Conservation (phyloP, 1,284 basidiomycete genomes). For the Apiotrichum laibachii region DNA sequence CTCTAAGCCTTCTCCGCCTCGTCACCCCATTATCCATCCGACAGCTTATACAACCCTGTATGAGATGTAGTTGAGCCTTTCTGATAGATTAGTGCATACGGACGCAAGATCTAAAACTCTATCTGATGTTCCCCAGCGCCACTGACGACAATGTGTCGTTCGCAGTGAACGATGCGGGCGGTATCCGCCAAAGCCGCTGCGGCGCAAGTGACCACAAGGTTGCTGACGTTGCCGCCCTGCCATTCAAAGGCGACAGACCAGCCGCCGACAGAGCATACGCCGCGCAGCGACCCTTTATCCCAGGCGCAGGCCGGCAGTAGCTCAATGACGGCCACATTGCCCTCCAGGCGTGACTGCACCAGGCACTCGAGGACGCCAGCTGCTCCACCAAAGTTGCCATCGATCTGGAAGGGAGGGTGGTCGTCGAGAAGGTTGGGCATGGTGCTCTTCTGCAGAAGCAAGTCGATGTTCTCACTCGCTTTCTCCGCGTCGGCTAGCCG, state of each 20-base stretch:
- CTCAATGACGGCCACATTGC: not conserved
- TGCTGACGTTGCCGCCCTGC: not conserved
- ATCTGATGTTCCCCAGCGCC: constrained; percentile 1
- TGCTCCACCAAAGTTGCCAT: constrained; percentile 14
- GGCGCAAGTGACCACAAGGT: not conserved
- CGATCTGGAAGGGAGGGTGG: constrained; percentile 21
- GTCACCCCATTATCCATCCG: too few relatives aligned
- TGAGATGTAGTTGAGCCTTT: too few relatives aligned
- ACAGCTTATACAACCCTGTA: too few relatives aligned
- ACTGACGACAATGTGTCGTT: not conserved
- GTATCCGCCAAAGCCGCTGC: not conserved
- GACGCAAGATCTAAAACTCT: not conserved
- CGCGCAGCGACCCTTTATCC: not conserved
- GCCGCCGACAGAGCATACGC: not conserved
- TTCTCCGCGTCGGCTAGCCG: constrained; percentile 4
- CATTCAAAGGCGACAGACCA: not conserved
- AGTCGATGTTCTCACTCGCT: not conserved
- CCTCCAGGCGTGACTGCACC: constrained; percentile 5
- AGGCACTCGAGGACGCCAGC: constrained; percentile 16
- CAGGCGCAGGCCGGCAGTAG: constrained; percentile 9
- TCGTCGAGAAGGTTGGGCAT: constrained; percentile 14
- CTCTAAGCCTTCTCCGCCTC: too few relatives aligned
- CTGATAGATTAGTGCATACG: too few relatives aligned
- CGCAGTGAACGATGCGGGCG: not conserved
- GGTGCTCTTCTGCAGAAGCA: constrained; percentile 1